Base-by-base conservation (phyloP, 1,139 yeast species). In the Meyerozyma sp. region DNA sequence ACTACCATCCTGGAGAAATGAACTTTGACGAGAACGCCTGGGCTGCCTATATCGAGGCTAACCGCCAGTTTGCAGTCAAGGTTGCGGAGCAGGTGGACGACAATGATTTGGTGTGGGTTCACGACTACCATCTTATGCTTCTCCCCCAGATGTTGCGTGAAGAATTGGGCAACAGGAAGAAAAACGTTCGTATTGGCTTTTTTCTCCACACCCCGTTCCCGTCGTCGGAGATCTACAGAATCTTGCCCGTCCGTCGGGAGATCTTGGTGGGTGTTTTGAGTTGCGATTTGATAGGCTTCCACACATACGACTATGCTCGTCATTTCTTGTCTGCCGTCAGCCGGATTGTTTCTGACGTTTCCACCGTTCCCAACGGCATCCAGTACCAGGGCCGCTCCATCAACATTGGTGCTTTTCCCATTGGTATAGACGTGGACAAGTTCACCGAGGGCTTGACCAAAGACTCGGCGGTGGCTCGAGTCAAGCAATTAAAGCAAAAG, bases 1-100 rank as follows among this genome's bases (percentile, higher is more conserved):
- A 94, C 63, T 94, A 94, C 65, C 98, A 94, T 61, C 98, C 99
- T 0, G 98, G 98, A 49, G 99, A 94, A 66, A 94, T 94, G 87
- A 90, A 88, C 61, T 94, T 94, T 61, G 98, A 94, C 63, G 98
- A 94, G 62, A 82, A 82, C 50, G 96, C 97, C 3, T 94, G 98
- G 98, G 93, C 93, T 41, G 98, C 98, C 2, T 94, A 94, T 63
- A 87, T 90, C 46, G 95, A 90, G 63, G 98, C 98, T 14, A 94
- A 94, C 62, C 69, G 83, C 48, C 72, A 78, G 50, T 94, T 94
- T 69, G 95, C 97, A 20, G 68, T 79, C 41, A 84, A 76, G 36
- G 82, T 94, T 48, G 82, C 90, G 13, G 69, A 74, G 20, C 81
- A 81, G 53, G 84, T 87, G 39, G 74, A 81, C 35, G 96, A 90